Evolutionary conservation across 208 protist genomes (phyloP).

Genomic region (Novymonas esmeraldas): DNA sequence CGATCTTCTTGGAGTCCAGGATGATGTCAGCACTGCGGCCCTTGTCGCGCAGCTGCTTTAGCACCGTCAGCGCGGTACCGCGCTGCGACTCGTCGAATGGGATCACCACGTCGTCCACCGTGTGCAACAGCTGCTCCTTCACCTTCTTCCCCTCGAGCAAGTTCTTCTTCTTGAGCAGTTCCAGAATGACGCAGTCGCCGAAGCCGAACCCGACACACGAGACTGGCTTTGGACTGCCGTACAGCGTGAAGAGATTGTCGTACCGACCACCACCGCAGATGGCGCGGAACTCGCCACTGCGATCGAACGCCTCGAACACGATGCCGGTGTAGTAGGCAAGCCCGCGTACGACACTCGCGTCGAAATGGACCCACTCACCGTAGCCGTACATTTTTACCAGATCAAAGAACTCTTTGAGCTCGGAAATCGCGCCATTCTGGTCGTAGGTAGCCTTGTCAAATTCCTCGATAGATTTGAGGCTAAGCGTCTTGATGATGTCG

Average conservation of each 20-base stretch:
- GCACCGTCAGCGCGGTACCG: constrained; percentile 71
- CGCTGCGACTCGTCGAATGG: constrained; percentile 94
- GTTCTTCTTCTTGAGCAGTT: constrained; percentile 93
- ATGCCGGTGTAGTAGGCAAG: constrained; percentile 97
- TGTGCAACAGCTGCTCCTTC: constrained; percentile 53
- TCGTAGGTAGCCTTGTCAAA: constrained; percentile 63
- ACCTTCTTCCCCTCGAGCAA: constrained; percentile 90
- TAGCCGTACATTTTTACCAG: constrained; percentile 93
- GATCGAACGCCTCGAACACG: constrained; percentile 96
- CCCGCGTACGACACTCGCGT: constrained; percentile 94
- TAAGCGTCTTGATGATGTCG: constrained; percentile 76
- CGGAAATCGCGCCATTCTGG: constrained; percentile 73
- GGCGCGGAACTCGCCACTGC: constrained; percentile 91
- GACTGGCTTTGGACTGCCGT: constrained; percentile 91
- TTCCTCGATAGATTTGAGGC: constrained; percentile 88
- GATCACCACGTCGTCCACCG: constrained; percentile 91
- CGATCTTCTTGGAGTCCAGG: constrained; percentile 92
- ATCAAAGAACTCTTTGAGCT: constrained; percentile 87
- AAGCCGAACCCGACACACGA: constrained; percentile 96
- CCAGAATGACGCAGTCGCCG: constrained; percentile 96
- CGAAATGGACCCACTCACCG: constrained; percentile 93
- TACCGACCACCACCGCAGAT: constrained; percentile 96
- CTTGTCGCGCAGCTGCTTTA: constrained; percentile 69
- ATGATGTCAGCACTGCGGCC: constrained; percentile 92
- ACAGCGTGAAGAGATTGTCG: constrained; percentile 94